These are phyloP conservation scores for Exidia glandulosa DNA, from an alignment of 768 basidiomycete species.

Conservation along the genomic window DNA sequence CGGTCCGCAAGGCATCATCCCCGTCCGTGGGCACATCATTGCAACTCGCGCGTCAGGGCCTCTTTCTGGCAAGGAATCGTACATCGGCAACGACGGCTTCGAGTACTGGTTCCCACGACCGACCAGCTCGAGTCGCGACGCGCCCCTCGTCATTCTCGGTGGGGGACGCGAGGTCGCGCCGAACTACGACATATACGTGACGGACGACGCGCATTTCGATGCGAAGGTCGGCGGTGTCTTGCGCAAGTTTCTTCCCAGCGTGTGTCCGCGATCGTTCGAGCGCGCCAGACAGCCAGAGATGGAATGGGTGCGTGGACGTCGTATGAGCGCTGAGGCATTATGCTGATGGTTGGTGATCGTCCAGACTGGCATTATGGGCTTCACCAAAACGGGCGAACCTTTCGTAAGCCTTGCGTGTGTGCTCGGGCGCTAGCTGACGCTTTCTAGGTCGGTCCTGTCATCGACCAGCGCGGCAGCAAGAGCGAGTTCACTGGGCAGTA, in stretches of 20 bases:
- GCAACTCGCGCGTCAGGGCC: conserved; percentile 36
- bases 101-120: conserved; percentile 84
- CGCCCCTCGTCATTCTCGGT: conserved; percentile 60
- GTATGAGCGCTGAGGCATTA: background rate
- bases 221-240: conserved; percentile 35
- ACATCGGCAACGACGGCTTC: conserved; percentile 32
- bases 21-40: conserved; percentile 61
- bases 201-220: conserved; percentile 50
- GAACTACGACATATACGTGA: conserved; percentile 37
- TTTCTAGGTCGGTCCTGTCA: conserved; percentile 51
- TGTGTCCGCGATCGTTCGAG: conserved; percentile 47
- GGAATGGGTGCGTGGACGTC: conserved; percentile 57
- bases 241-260: conserved; percentile 44
- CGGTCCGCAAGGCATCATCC: conserved; percentile 47
- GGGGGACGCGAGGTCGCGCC: conserved; percentile 45
- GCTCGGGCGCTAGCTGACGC: background rate
- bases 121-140: conserved; percentile 18
- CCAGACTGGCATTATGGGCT: conserved; percentile 83
- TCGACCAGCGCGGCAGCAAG: conserved; percentile 18
- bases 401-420: conserved; percentile 38
- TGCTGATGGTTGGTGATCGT: background rate
- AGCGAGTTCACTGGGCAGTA: conserved; percentile 45
- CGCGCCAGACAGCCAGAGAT: conserved; percentile 45
- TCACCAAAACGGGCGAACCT: conserved; percentile 48
- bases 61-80: conserved; percentile 32